Base-by-base conservation (phyloP, 345 rosid genomes). In the Eutrema japonicum region DNA sequence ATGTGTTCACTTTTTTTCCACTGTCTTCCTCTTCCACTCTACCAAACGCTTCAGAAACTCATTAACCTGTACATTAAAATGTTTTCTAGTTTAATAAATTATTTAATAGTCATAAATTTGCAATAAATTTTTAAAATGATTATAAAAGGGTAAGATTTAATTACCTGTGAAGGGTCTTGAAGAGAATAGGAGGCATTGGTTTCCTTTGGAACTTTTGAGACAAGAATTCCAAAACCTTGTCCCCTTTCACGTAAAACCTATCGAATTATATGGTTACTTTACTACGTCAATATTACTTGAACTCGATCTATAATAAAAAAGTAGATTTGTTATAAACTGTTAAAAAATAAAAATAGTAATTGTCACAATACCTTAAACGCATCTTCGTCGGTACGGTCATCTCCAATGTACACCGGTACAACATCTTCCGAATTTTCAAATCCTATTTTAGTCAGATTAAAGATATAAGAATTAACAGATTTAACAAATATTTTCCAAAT, bases 351-450 rank as follows among this genome's bases (percentile, higher is more conserved):
- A 22, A 22, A 53, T 14, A 55, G 41, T 55, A 8, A 10, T 10
- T 36, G 6, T 37, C 46, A 57, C 27, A 4, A 51, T 77, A 89
- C 99, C 92, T 90, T 86, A 75, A 95, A 95, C 1, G 99, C 99
- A 74, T 95, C 99, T 69, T 95, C 99, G 9, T 95, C 99, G 0
- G 93, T 90, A 13, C 91, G 86, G 72, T 95, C 99, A 71, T 95
- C 99, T 2, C 99, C 99, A n/a, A 95, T 88, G 14, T 92, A 95
- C 4, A 95, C 78, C 0, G 99, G 99, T 0, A 95, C 67, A 74
- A 92, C 92, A 75, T 92, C 83, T 13, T 52, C 60, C 11, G 89
- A 85, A 64, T 85, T 80, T 26, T 91, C 87, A 62, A 58, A 90
- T 53, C 98, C 98, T 90, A 57, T 33, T 64, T 70, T 16, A 13